Evolutionary conservation across 2,329 filamentous ascomycete genomes (phyloP), one percentile per base, ranked within the genome.

Genomic region (Ramularia endophylla): DNA sequence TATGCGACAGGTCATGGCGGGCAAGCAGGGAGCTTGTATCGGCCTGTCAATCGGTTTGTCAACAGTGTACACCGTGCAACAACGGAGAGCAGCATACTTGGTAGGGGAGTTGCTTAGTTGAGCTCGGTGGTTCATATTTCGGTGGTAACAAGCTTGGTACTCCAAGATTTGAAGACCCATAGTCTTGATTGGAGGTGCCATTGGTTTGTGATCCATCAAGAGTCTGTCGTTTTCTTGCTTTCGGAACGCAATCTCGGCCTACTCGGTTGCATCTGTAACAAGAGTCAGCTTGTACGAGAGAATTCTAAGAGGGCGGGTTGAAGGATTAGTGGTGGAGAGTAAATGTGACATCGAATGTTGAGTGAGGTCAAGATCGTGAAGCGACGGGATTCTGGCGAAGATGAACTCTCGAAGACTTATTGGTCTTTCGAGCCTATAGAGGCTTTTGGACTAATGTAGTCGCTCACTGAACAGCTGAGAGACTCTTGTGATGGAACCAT

Each of bases 251-350:
- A 22, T 56, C 50, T 44, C 47, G 45, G 33, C 48, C 45, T 51
- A 54, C 55, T 16, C 55, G 53, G 39, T 47, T 35, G 36, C 56
- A 59, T 48, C 56, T 59, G 44, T 18, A 25, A 7, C 6, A 25
- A 11, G 11, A 11, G 11, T 25, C 22, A 25, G 22, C n/a, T n/a
- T n/a, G n/a, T n/a, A n/a, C n/a, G n/a, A n/a, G n/a, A n/a, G n/a
- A n/a, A n/a, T n/a, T n/a, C n/a, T n/a, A n/a, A n/a, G n/a, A n/a
- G n/a, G n/a, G n/a, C n/a, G n/a, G n/a, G n/a, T n/a, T n/a, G n/a
- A n/a, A n/a, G n/a, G n/a, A n/a, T n/a, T n/a, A n/a, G n/a, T n/a
- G n/a, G n/a, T n/a, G n/a, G n/a, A n/a, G n/a, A n/a, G n/a, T n/a
- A n/a, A n/a, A n/a, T n/a, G n/a, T n/a, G n/a, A n/a, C n/a, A n/a